These are phyloP conservation scores for Phytophthora ohioensis DNA, from an alignment of 352 stramenopile species.

Conservation along the genomic window DNA sequence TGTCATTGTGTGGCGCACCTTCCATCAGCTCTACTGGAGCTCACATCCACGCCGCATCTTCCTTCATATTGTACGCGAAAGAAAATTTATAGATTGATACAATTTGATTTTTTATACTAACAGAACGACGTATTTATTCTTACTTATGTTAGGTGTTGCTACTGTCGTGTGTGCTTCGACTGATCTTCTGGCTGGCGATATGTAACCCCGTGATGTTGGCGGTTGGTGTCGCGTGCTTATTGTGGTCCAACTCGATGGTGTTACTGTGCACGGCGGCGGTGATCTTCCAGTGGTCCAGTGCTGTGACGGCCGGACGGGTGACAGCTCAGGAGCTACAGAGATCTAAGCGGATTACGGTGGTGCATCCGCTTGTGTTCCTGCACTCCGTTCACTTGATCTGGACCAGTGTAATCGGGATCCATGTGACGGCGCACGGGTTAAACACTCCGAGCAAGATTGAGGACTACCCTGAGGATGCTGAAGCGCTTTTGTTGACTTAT, in stretches of 20 bases:
- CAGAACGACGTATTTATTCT: not conserved
- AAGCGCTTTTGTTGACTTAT: slow-evolving; percentile 44
- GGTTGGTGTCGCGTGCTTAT: slow-evolving; percentile 50
- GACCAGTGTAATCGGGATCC: slow-evolving; percentile 43
- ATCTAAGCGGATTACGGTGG: slow-evolving; percentile 52
- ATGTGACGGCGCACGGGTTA: slow-evolving; percentile 40
- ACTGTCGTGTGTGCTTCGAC: slow-evolving; percentile 48
- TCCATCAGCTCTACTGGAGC: slow-evolving; percentile 71
- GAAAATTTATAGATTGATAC: not conserved
- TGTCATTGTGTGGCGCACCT: slow-evolving; percentile 62
- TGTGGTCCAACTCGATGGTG: slow-evolving; percentile 72
- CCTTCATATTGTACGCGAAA: slow-evolving; percentile 60
- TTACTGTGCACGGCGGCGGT: slow-evolving; percentile 72
- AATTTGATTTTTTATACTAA: slow-evolving; percentile 23
- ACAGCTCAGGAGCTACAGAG: slow-evolving; percentile 58
- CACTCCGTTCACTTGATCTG: slow-evolving; percentile 63
- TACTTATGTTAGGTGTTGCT: slow-evolving; percentile 47
- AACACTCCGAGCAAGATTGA: slow-evolving; percentile 31
- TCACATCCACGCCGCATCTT: slow-evolving; percentile 65
- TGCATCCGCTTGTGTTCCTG: slow-evolving; percentile 68
- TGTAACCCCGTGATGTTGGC: slow-evolving; percentile 45
- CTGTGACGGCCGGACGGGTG: slow-evolving; percentile 62
- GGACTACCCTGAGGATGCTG: slow-evolving; percentile 28
- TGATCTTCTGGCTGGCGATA: slow-evolving; percentile 55
- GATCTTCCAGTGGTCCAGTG: slow-evolving; percentile 75